These are phyloP conservation scores for Colletotrichum cuscutae DNA, from an alignment of 2,329 filamentous ascomycete species.

Conservation along the genomic window DNA sequence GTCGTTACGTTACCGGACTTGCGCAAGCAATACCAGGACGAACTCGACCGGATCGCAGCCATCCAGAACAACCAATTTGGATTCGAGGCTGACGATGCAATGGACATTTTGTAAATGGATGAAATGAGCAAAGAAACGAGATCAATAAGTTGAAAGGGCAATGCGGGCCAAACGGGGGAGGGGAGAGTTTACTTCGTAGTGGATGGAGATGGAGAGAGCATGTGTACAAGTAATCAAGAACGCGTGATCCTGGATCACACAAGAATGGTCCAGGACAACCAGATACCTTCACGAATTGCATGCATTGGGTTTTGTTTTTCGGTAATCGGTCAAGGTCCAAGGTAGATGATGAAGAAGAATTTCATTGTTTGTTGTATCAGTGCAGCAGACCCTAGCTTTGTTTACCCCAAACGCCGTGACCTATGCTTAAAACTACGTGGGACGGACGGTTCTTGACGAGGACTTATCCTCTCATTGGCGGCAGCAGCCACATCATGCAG, in stretches of 20 bases:
- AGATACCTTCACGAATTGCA: conserved; percentile 37
- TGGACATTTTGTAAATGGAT: conserved; percentile 58
- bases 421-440: conserved; percentile 49
- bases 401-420: conserved; percentile 49
- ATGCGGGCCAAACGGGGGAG: conserved; percentile 16
- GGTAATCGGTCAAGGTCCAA: conserved; percentile 37
- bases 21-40: conserved; percentile 87
- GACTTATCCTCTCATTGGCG: conserved; percentile 15
- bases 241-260: not conserved
- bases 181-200: not conserved
- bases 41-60: conserved; percentile 87
- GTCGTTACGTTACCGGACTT: conserved; percentile 89
- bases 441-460: conserved; percentile 8
- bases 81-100: conserved; percentile 66
- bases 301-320: conserved; percentile 38
- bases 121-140: not conserved
- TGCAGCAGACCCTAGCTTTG: conserved; percentile 37
- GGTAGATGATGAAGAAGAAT: conserved; percentile 33
- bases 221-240: conserved; percentile 32
- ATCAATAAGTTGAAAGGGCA: conserved; percentile 31
- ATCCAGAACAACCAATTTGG: conserved; percentile 92
- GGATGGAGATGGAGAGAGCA: conserved; percentile 15
- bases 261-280: conserved; percentile 19
- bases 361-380: conserved; percentile 36
- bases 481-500: conserved; percentile 3